phyloP scores from a whole-genome alignment of 257 asterid genomes.

The Perilla frutescens region DNA sequence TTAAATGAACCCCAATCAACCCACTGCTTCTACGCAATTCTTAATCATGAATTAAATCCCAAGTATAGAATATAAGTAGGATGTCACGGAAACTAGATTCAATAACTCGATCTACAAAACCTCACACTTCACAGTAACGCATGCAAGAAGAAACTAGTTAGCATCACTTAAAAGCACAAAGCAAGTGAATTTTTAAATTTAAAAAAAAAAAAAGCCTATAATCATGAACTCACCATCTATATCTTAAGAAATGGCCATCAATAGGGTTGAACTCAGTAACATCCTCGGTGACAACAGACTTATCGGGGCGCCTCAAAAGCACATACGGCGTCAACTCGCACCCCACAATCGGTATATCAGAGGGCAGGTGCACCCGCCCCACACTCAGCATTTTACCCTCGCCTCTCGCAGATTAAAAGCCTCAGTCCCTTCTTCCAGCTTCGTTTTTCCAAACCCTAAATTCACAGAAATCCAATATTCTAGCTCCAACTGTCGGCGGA shows the following conservation, averaged over 20 bases:
- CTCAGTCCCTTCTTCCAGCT: constrained; percentile 34
- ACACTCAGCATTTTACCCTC: constrained; percentile 81
- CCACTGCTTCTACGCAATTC: background rate
- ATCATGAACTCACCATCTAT: constrained; percentile 67
- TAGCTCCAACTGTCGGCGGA: constrained; percentile 52
- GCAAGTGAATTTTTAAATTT: background rate
- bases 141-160: constrained; percentile 17
- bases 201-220: background rate
- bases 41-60: constrained; percentile 6
- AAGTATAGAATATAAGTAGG: background rate
- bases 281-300: constrained; percentile 64
- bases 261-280: constrained; percentile 70
- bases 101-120: constrained; percentile 5
- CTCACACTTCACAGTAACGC: constrained; percentile 8
- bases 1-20: background rate
- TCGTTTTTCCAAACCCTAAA: constrained; percentile 30
- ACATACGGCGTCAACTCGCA: constrained; percentile 96
- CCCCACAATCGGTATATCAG: constrained; percentile 96
- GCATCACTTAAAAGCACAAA: constrained; percentile 13
- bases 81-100: constrained; percentile 1
- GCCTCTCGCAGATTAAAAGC: constrained; percentile 30
- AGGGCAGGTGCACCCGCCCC: constrained; percentile 88
- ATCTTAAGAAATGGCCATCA: constrained; percentile 72
- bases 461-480: constrained; percentile 37
- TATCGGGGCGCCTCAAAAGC: constrained; percentile 67